Conservation (phyloP, 148 eudicot species). For the Persicaria maculosa region DNA sequence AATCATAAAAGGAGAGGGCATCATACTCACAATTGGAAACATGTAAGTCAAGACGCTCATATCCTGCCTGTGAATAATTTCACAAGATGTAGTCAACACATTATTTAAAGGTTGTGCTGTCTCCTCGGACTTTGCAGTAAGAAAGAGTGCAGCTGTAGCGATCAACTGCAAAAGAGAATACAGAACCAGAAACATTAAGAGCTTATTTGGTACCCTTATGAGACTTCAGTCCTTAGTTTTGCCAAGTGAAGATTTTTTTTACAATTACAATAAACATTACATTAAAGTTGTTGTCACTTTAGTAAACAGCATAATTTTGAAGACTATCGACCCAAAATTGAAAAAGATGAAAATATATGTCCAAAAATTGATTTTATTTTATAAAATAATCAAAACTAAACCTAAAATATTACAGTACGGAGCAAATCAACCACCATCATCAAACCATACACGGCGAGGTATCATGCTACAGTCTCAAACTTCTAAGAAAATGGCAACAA, state of each 20-base stretch:
- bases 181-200: background rate
- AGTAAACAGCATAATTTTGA: no score
- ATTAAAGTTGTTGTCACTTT: no score
- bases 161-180: slow-evolving; percentile 50
- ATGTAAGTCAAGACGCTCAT: slow-evolving; percentile 47
- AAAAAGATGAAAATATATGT: background rate
- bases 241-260: background rate
- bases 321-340: background rate
- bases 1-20: background rate
- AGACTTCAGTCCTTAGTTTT: background rate
- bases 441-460: background rate
- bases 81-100: slow-evolving; percentile 74
- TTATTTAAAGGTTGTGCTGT: slow-evolving; percentile 72
- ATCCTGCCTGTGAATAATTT: slow-evolving; percentile 70
- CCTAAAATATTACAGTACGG: no score
- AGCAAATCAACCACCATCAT: background rate
- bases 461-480: background rate
- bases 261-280: background rate
- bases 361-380: background rate
- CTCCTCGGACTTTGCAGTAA: slow-evolving; percentile 94
- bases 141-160: slow-evolving; percentile 89
- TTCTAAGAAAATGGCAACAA: background rate
- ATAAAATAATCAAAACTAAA: background rate
- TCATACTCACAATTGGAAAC: slow-evolving; percentile 65
- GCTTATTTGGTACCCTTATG: background rate